Evolutionary conservation across 768 basidiomycete species (phyloP).

Genomic region (Clitopilus passeckerianus): DNA sequence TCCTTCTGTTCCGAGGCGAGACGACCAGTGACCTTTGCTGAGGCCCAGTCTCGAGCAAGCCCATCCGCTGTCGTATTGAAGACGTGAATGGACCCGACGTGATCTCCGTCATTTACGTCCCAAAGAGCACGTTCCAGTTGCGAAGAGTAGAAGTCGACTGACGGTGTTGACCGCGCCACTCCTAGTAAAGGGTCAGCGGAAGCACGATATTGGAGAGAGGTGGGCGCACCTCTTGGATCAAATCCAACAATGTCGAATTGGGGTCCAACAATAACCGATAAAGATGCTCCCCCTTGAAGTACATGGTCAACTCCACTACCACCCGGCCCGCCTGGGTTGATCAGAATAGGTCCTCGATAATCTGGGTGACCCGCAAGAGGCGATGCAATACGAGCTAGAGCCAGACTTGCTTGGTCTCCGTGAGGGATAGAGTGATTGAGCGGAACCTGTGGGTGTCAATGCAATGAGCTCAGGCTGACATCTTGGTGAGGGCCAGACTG

Average conservation of each 20-base stretch:
- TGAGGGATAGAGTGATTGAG: conserved; percentile 36
- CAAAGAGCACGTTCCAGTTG: conserved; percentile 26
- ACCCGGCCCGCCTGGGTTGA: conserved; percentile 46
- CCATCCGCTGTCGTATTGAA: conserved; percentile 19
- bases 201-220: not conserved
- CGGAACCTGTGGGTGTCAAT: conserved; percentile 29
- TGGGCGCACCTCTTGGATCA: conserved; percentile 35
- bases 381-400: conserved; percentile 35
- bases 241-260: conserved; percentile 42
- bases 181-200: conserved; percentile 16
- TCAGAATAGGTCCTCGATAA: conserved; percentile 39
- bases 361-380: conserved; percentile 18
- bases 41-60: conserved; percentile 25
- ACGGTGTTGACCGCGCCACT: conserved; percentile 29
- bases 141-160: conserved; percentile 28
- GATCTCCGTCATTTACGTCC: conserved; percentile 1
- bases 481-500: not conserved
- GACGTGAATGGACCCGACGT: conserved; percentile 1
- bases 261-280: conserved; percentile 31
- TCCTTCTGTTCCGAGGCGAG: conserved; percentile 25
- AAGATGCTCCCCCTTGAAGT: conserved; percentile 10
- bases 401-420: conserved; percentile 32
- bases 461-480: not conserved
- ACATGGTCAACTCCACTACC: conserved; percentile 33
- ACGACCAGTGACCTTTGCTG: conserved; percentile 21